These are phyloP conservation scores for Massarina eburnea DNA, from an alignment of 2,329 filamentous ascomycete species.

Conservation along the genomic window DNA sequence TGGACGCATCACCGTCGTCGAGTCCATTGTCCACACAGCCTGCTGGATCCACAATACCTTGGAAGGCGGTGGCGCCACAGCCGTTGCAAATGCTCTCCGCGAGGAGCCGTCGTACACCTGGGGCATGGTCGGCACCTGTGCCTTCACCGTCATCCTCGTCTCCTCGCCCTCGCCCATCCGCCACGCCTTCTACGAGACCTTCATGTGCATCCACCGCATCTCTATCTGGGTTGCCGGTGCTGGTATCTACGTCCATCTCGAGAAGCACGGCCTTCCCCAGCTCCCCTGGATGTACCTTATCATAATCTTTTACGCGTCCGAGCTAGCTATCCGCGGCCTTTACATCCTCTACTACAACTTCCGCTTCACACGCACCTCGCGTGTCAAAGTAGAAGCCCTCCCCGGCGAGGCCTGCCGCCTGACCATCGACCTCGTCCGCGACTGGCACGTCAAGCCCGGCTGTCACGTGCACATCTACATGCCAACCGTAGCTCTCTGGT, in stretches of 20 bases:
- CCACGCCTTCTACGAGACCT: conserved; percentile 96
- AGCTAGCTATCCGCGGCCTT: conserved; percentile 55
- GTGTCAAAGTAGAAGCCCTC: conserved; percentile 60
- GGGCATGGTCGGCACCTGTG: conserved; percentile 61
- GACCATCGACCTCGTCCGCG: conserved; percentile 60
- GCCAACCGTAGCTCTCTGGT: conserved; percentile 47
- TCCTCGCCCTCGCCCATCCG: conserved; percentile 77
- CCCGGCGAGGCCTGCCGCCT: conserved; percentile 62
- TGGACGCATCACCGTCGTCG: conserved; percentile 70
- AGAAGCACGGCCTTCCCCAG: conserved; percentile 67
- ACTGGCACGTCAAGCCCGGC: conserved; percentile 57
- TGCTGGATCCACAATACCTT: conserved; percentile 71
- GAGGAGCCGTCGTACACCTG: conserved; percentile 65
- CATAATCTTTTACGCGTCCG: conserved; percentile 74
- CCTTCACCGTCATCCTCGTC: conserved; percentile 67
- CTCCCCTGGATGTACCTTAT: conserved; percentile 74
- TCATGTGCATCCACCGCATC: conserved; percentile 82
- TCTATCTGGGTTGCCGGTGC: conserved; percentile 69
- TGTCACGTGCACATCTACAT: conserved; percentile 64
- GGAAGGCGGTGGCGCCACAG: conserved; percentile 62
- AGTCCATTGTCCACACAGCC: conserved; percentile 69
- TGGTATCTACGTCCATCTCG: conserved; percentile 78
- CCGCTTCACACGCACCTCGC: conserved; percentile 53
- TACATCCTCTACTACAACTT: conserved; percentile 58
- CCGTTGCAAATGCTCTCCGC: conserved; percentile 57